Evolutionary conservation across 768 basidiomycete genomes (phyloP).

Genomic region (Leucosporidium scottii): DNA sequence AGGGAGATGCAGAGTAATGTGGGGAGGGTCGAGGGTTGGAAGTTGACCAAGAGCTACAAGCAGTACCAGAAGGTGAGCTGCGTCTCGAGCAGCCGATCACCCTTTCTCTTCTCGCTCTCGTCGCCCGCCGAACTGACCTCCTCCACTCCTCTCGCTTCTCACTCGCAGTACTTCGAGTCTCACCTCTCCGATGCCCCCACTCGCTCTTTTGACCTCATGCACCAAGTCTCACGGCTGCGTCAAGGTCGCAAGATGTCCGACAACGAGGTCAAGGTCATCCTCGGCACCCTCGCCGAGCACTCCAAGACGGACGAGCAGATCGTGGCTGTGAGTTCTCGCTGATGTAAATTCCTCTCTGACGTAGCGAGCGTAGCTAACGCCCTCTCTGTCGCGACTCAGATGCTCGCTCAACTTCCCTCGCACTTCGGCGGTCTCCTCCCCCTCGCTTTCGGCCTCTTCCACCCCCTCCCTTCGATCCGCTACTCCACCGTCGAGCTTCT

Average conservation of each 20-base stretch:
- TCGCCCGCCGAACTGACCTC: constrained; percentile 19
- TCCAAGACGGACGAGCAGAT: constrained; percentile 79
- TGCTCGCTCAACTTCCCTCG: constrained; percentile 68
- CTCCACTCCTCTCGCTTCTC: no score
- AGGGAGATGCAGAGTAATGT: constrained; percentile 70
- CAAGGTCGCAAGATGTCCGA: constrained; percentile 65
- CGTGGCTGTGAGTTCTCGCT: constrained; percentile 61
- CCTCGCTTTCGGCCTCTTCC: constrained; percentile 83
- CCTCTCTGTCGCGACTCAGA: constrained; percentile 46
- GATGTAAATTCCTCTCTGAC: no score
- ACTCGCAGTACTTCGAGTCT: constrained; percentile 60
- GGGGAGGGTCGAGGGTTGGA: constrained; percentile 87
- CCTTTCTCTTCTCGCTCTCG: background rate
- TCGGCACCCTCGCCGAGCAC: constrained; percentile 62
- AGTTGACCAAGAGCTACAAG: constrained; percentile 70
- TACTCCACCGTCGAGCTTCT: constrained; percentile 77
- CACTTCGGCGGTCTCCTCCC: constrained; percentile 76
- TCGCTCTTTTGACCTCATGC: constrained; percentile 70
- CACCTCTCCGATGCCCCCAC: constrained; percentile 54
- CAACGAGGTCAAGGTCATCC: constrained; percentile 65
- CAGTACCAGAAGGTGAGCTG: constrained; percentile 59
- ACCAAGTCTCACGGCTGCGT: constrained; percentile 78
- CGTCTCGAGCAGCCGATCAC: constrained; percentile 9
- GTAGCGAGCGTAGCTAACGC: background rate
- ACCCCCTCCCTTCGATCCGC: constrained; percentile 67